Evolutionary conservation across 495 filamentous ascomycete genomes (phyloP), one percentile per base, ranked within the genome.

Genomic region (Xeromyces bisporus): DNA sequence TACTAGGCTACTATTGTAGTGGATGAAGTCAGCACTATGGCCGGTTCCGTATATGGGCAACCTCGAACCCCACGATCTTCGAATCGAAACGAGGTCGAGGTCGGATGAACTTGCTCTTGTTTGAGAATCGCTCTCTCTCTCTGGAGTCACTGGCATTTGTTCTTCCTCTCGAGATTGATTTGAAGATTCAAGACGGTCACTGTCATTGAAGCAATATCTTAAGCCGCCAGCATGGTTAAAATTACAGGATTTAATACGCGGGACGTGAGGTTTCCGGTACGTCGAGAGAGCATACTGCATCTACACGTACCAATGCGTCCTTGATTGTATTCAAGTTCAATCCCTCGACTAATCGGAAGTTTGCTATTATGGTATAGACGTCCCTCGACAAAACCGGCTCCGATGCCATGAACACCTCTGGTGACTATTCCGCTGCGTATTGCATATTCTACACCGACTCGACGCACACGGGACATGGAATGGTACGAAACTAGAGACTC

Each of bases 361-460:
- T 11, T 15, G 3, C 17, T 21, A 11, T n/a, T n/a, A 31, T 15
- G 6, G 17, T 9, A 26, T 32, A 75, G 75, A 94, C 86, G 27
- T 93, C 86, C 23, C 71, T 94, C 27, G 81, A 92, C 56, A 89
- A 87, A 60, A 91, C 82, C 6, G 86, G 86, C 44, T 92, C 83
- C 18, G 86, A 94, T 68, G 86, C 86, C 47, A 94, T 94, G 86
- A 93, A 94, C 50, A 78, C 80, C 9, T 83, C 86, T 3, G 81
- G 84, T 21, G 86, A 94, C 59, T 94, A 93, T 56, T 87, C 80
- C 2, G 63, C 84, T 27, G 83, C 86, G 9, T 94, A 93, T 65
- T 92, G 84, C 52, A 85, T 94, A 46, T 65, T 94, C 32, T 55
- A 80, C 44, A 93, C 86, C 1, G 76, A 91, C 48, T 73, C 75